A percentile compares a stretch with the other conserved stretches of the same genome.
Conservation (phyloP, 768 basidiomycete genomes). For the Tricholoma sp. region DNA sequence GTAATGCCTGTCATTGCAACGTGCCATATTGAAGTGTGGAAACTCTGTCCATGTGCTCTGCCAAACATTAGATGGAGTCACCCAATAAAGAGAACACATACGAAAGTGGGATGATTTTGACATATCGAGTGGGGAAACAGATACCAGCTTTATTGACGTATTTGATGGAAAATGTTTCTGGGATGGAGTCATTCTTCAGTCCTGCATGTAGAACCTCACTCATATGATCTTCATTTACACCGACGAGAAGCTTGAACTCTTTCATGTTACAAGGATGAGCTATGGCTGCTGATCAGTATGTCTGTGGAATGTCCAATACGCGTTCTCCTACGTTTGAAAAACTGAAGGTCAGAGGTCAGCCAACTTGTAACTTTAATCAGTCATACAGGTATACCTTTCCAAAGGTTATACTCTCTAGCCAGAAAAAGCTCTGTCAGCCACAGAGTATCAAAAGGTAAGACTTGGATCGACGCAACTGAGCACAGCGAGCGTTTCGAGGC, state of each 20-base stretch:
- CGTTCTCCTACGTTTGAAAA: constrained; percentile 32
- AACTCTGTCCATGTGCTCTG: constrained; percentile 68
- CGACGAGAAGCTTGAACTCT: constrained; percentile 71
- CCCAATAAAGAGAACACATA: constrained; percentile 28
- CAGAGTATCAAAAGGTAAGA: background rate
- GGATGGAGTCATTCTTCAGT: constrained; percentile 58
- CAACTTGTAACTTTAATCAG: background rate
- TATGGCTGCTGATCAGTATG: constrained; percentile 23
- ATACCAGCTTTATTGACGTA: constrained; percentile 54
- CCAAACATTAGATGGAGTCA: background rate
- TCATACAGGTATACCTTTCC: constrained; percentile 55
- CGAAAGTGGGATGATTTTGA: constrained; percentile 76
- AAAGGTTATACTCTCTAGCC: constrained; percentile 65
- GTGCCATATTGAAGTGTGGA: constrained; percentile 79
- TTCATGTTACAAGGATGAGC: constrained; percentile 85
- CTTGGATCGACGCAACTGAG: constrained; percentile 50
- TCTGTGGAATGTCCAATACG: background rate
- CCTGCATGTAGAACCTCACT: constrained; percentile 57
- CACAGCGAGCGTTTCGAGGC: constrained; percentile 52
- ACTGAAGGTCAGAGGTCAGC: constrained; percentile 24
- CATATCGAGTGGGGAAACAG: constrained; percentile 56
- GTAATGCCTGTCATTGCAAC: constrained; percentile 56
- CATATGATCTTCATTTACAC: constrained; percentile 60
- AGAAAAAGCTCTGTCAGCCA: constrained; percentile 3
- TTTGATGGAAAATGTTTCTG: constrained; percentile 60